phyloP scores from a whole-genome alignment of 495 filamentous ascomycete genomes.

The Lineolata rhizophorae region DNA sequence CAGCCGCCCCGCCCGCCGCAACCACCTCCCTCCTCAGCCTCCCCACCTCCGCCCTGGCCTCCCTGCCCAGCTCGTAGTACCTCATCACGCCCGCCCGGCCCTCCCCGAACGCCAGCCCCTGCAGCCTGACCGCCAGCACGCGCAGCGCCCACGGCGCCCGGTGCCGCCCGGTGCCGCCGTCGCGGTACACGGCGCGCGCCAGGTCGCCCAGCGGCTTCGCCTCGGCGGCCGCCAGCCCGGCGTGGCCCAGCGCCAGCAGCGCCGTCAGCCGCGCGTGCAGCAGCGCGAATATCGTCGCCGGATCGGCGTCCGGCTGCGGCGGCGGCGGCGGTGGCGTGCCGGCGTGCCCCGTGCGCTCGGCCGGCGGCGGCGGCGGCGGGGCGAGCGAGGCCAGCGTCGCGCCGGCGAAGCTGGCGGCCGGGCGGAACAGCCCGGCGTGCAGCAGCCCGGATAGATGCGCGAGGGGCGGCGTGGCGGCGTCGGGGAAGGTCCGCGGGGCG shows the following conservation, averaged over 20 bases:
- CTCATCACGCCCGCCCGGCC: constrained; percentile 63
- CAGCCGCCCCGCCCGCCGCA: constrained; percentile 11
- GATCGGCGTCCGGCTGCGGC: too few species aligned
- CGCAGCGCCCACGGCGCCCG: constrained; percentile 77
- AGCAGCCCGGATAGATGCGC: constrained; percentile 24
- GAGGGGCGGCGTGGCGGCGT: constrained; percentile 20
- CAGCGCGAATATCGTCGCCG: constrained; percentile 44
- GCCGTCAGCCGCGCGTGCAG: constrained; percentile 70
- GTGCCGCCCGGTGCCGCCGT: constrained; percentile 19
- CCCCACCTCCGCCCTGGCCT: constrained; percentile 37
- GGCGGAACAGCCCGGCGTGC: constrained; percentile 46
- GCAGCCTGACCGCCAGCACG: constrained; percentile 57
- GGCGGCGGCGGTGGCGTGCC: too few species aligned
- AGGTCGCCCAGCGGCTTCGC: constrained; percentile 67
- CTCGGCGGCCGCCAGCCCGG: constrained; percentile 60
- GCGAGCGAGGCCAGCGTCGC: constrained; percentile 35
- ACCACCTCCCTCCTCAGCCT: constrained; percentile 8
- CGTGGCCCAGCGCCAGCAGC: constrained; percentile 47
- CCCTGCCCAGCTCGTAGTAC: constrained; percentile 69
- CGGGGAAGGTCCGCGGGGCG: constrained; percentile 17
- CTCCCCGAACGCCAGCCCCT: constrained; percentile 68
- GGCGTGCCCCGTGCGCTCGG: too few species aligned
- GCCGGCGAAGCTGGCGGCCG: constrained; percentile 50
- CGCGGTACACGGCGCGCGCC: constrained; percentile 39
- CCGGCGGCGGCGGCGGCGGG: too few species aligned